Conservation (phyloP, 2,329 filamentous ascomycete species). For the Aspergillus thermomutatus region DNA sequence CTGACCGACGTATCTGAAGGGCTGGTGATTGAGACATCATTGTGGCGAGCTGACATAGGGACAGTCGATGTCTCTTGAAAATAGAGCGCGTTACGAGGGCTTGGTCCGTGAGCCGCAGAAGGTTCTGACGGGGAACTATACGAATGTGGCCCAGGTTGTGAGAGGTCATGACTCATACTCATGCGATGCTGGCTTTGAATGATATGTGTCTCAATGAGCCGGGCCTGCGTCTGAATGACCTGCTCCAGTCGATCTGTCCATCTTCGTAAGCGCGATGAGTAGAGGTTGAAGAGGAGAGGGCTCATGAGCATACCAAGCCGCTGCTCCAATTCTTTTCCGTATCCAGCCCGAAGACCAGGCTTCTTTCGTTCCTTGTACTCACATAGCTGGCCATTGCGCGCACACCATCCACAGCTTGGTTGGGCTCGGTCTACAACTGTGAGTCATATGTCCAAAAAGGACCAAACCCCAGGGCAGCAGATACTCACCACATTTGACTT, state of each 20-base stretch:
- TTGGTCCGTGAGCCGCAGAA: conserved; percentile 54
- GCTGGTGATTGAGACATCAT: conserved; percentile 42
- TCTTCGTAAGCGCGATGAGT: conserved; percentile 1
- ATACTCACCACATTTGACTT: conserved; percentile 44
- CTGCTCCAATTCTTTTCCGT: conserved; percentile 70
- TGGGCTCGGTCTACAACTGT: conserved; percentile 46
- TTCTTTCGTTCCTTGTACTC: conserved; percentile 71
- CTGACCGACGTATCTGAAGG: conserved; percentile 33
- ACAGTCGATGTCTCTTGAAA: conserved; percentile 58
- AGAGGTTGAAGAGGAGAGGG: not conserved
- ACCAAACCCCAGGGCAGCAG: not conserved
- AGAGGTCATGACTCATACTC: conserved; percentile 22
- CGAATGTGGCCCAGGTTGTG: conserved; percentile 25
- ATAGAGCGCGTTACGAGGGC: conserved; percentile 58
- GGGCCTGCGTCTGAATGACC: conserved; percentile 62
- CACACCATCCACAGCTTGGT: conserved; percentile 68
- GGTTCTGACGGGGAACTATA: conserved; percentile 48
- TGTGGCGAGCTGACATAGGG: conserved; percentile 43
- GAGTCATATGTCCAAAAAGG: conserved; percentile 1
- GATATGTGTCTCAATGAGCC: conserved; percentile 61
- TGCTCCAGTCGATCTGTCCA: conserved; percentile 61
- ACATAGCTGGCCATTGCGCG: conserved; percentile 63
- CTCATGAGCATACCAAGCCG: conserved; percentile 48
- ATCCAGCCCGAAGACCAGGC: conserved; percentile 62
- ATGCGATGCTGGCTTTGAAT: conserved; percentile 31